Base-by-base conservation (phyloP, 2,329 filamentous ascomycete genomes). In the Diplodia corticola region DNA sequence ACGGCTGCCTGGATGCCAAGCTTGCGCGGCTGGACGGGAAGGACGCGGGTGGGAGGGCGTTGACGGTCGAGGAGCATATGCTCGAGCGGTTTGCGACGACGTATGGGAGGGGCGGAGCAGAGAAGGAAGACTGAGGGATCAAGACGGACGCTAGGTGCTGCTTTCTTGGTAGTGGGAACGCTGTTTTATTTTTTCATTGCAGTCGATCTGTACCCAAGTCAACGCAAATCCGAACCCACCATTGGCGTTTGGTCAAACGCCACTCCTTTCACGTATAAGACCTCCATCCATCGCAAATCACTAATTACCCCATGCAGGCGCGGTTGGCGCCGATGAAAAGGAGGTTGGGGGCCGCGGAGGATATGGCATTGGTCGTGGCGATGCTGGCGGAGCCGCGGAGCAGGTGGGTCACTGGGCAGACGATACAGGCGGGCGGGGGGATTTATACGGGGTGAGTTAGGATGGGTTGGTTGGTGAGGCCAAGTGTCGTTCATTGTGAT, bases 311-410 rank as follows among this genome's bases (percentile, higher is more conserved):
- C n/a, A n/a, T n/a, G n/a, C n/a, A n/a, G n/a, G n/a, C n/a, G n/a
- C n/a, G n/a, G n/a, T n/a, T 82, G 0, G 76, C 85, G 13, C 75
- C 85, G 2, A 78, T 82, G 33, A 76, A 79, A 70, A 82, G 86
- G 73, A 81, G 86, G 7, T 67, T 86, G 2, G 87, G 84, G 0
- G 84, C 75, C 12, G 70, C 80, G 2, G 80, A 85, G 51, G 86
- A 88, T 72, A 77, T 89, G 57, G 83, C 85, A 1, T 79, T 82
- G 66, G 79, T 88, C 55, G 85, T 88, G 24, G 82, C 79, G 1
- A 87, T 81, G 76, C 71, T 89, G 67, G 84, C 84, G 17, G 79
- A 82, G 3, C 79, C 80, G 67, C 79, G 82, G 54, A 73, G 73
- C 24, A 74, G 73, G 50, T 77, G 75, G 75, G 71, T 78, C 30